These are phyloP conservation scores for Pythium angustatum DNA, from an alignment of 352 stramenopile species.

Conservation along the genomic window DNA sequence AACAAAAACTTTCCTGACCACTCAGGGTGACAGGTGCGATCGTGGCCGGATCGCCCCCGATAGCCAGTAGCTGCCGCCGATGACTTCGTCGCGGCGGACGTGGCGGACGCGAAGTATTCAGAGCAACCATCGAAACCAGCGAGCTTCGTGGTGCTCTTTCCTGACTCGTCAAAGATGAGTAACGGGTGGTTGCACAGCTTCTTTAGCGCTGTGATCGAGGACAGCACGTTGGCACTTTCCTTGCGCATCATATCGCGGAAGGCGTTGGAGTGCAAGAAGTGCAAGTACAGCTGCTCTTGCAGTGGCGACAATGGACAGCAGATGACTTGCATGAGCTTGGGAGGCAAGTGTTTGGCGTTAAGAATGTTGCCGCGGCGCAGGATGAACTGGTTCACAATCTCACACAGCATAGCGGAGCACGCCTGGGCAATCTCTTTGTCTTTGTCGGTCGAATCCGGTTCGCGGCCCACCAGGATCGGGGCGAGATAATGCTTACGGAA, in stretches of 20 bases:
- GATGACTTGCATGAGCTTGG: conserved; percentile 99
- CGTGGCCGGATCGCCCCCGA: conserved; percentile 36
- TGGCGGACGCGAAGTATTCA: conserved; percentile 57
- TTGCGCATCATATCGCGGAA: conserved; percentile 96
- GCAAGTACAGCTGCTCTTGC: conserved; percentile 96
- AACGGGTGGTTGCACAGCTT: conserved; percentile 98
- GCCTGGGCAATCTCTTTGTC: conserved; percentile 70
- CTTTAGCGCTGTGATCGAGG: conserved; percentile 92
- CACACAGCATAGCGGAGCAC: conserved; percentile 95
- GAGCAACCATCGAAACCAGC: conserved; percentile 78
- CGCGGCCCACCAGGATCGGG: conserved; percentile 87
- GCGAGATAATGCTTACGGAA: conserved; percentile 94
- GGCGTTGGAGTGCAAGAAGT: conserved; percentile 94
- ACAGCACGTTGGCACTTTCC: conserved; percentile 89
- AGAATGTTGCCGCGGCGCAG: conserved; percentile 97
- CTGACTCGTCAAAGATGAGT: conserved; percentile 90
- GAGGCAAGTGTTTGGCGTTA: conserved; percentile 98
- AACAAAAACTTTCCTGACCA: conserved; percentile 94
- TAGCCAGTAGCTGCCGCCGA: conserved; percentile 4
- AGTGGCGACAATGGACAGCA: conserved; percentile 96
- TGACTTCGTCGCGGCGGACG: conserved; percentile 12
- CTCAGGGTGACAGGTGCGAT: conserved; percentile 79
- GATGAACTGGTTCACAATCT: conserved; percentile 99
- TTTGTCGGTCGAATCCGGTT: conserved; percentile 89
- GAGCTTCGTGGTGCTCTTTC: conserved; percentile 80